Percentiles rank a stretch among this genome's conserved stretches.
Evolutionary conservation across 2,329 filamentous ascomycete species (phyloP).

Genomic region (Claviceps maximensis): DNA sequence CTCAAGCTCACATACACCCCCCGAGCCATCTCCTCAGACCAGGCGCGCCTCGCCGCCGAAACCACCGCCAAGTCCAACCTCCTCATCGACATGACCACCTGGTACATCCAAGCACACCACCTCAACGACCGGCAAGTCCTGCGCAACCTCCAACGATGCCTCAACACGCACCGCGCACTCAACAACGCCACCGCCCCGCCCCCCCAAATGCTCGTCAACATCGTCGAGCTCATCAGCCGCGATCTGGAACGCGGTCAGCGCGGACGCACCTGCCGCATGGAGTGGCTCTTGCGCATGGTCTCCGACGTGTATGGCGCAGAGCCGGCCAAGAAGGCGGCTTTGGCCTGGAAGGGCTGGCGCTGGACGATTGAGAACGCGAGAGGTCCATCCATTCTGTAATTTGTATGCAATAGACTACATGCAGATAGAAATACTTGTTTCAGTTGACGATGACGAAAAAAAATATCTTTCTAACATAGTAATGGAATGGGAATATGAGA

Average conservation of each 20-base stretch:
- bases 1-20: conserved; percentile 10
- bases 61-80: conserved; percentile 14
- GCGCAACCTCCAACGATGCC: conserved; percentile 17
- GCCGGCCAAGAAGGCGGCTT: conserved; percentile 9
- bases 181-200: conserved; percentile 13
- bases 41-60: conserved; percentile 2
- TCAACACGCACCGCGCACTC: conserved; percentile 13
- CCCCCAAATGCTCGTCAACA: conserved; percentile 13
- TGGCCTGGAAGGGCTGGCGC: conserved; percentile 14
- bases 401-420: background rate
- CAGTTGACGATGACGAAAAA: too few species aligned
- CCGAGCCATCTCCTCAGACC: background rate
- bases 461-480: too few species aligned
- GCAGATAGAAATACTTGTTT: too few species aligned
- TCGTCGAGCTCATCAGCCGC: conserved; percentile 16
- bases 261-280: conserved; percentile 19
- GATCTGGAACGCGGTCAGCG: conserved; percentile 21
- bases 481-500: too few species aligned
- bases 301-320: conserved; percentile 9
- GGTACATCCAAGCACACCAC: conserved; percentile 16
- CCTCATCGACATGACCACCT: conserved; percentile 17
- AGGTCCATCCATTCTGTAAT: background rate
- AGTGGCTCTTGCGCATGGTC: conserved; percentile 18
- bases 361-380: conserved; percentile 5
- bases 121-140: conserved; percentile 19